Evolutionary conservation across 1,284 basidiomycete genomes (phyloP), one percentile per base, ranked within the genome.

Genomic region (Hemileccinum hortonii): DNA sequence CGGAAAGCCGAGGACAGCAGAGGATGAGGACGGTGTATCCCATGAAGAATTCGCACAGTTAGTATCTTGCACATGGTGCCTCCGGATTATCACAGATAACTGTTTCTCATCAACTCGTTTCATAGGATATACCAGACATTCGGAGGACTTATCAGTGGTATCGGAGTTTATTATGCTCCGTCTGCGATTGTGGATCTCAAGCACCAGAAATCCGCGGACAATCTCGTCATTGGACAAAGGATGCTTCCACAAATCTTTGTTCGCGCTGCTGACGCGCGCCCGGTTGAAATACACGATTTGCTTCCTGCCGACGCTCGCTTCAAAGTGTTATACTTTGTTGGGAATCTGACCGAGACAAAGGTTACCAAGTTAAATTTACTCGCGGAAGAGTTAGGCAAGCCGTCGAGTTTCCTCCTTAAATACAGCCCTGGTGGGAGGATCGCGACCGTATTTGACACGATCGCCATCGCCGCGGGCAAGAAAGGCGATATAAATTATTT

Each of bases 231-330:
- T 41, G 86, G 87, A 33, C 70, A 82, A 65, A 80, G 88, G 21
- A 69, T 87, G 60, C 73, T 74, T 42, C 82, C 86, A 4, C 81
- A 83, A 41, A 61, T 76, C 12, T 70, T 90, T 46, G 69, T 88
- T 24, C 80, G 85, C 39, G 84, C 80, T 4, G 83, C 85, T 16
- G 84, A 90, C 65, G 72, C 72, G 3, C 77, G 80, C 30, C 82
- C 84, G 3, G 69, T 80, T 45, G 80, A 90, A 52, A 73, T 92
- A 30, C 88, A 90, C 48, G 84, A 89, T 58, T 65, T 87, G 40
- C 70, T 88, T 38, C 83, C 81, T 4, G 75, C 87, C 12, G 84
- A 91, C 59, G 76, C 75, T 10, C 81, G 84, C n/a, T 91, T 88
- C 77, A 86, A 89, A 61, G 50, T 91, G 30, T 70, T 92, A 42